Evolutionary conservation across 768 basidiomycete genomes (phyloP).

Genomic region (Calocybe gangraenosa): DNA sequence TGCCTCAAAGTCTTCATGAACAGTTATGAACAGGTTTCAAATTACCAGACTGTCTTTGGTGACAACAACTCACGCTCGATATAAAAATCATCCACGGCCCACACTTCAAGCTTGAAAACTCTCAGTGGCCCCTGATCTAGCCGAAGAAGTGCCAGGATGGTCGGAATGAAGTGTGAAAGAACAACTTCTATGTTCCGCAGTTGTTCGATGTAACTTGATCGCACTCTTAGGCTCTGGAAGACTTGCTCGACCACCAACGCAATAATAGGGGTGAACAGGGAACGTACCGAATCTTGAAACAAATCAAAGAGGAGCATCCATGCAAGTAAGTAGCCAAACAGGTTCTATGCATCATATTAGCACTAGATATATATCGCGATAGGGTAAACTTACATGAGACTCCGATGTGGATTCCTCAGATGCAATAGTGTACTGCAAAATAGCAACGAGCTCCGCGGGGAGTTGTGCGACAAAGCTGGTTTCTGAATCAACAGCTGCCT

Average conservation of each 20-base stretch:
- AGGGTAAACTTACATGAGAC: constrained; percentile 28
- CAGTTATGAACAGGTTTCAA: not conserved
- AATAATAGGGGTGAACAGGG: not conserved
- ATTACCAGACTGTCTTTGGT: not conserved
- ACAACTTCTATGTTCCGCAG: constrained; percentile 70
- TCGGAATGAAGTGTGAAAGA: constrained; percentile 61
- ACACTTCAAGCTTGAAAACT: constrained; percentile 77
- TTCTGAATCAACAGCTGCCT: constrained; percentile 77
- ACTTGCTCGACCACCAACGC: too few relatives aligned
- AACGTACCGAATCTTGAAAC: constrained; percentile 77
- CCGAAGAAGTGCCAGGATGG: constrained; percentile 59
- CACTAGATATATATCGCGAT: not conserved
- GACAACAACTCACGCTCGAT: constrained; percentile 53
- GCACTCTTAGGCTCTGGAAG: constrained; percentile 79
- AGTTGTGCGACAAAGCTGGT: constrained; percentile 47
- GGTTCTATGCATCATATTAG: constrained; percentile 26
- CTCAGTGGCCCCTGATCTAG: constrained; percentile 63
- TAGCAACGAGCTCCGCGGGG: constrained; percentile 60
- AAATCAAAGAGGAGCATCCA: constrained; percentile 91
- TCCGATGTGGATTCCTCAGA: constrained; percentile 31
- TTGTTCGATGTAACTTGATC: constrained; percentile 82
- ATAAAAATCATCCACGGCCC: constrained; percentile 82
- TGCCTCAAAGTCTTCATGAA: constrained; percentile 52
- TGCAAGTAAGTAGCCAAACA: constrained; percentile 69
- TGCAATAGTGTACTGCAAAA: constrained; percentile 49